Percentiles rank a stretch among this genome's conserved stretches.
Evolutionary conservation across 1,139 yeast species (phyloP).

Genomic region (Pichia sp.): DNA sequence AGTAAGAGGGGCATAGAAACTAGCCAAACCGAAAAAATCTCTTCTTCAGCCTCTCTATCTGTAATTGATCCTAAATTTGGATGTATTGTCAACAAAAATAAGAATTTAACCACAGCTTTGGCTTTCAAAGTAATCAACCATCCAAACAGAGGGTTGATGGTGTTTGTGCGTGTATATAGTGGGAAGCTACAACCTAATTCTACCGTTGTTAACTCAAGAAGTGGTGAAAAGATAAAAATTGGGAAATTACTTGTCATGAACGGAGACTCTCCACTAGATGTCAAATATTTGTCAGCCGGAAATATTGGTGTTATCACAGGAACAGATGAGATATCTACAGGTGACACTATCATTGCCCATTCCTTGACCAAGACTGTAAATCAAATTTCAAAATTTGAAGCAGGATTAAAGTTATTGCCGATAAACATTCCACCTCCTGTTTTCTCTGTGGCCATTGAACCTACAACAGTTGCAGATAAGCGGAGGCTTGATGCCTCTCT

Average conservation of each 20-base stretch:
- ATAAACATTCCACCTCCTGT: conserved; percentile 90
- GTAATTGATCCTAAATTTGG: conserved; percentile 43
- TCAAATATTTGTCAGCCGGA: conserved; percentile 60
- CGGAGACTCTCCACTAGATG: conserved; percentile 80
- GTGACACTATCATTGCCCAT: conserved; percentile 66
- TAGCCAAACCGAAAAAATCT: conserved; percentile 5
- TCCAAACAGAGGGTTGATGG: conserved; percentile 76
- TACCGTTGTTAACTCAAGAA: conserved; percentile 62
- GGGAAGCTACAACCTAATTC: conserved; percentile 67
- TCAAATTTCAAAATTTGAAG: conserved; percentile 35
- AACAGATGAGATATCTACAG: conserved; percentile 74
- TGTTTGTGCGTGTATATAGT: conserved; percentile 82
- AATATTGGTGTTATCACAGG: conserved; percentile 89
- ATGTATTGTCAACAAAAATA: conserved; percentile 50
- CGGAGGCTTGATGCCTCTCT: conserved; percentile 53
- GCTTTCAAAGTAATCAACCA: conserved; percentile 92
- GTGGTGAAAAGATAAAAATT: conserved; percentile 62
- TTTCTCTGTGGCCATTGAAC: conserved; percentile 81
- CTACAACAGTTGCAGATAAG: conserved; percentile 76
- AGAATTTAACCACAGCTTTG: conserved; percentile 65
- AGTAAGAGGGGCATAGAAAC: conserved; percentile 22
- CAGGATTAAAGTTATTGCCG: conserved; percentile 60
- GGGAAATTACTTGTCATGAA: conserved; percentile 78
- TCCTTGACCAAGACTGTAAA: conserved; percentile 23
- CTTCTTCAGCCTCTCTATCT: conserved; percentile 32